Evolutionary conservation across 1,284 basidiomycete species (phyloP).

Genomic region (Inonotus hispidus): DNA sequence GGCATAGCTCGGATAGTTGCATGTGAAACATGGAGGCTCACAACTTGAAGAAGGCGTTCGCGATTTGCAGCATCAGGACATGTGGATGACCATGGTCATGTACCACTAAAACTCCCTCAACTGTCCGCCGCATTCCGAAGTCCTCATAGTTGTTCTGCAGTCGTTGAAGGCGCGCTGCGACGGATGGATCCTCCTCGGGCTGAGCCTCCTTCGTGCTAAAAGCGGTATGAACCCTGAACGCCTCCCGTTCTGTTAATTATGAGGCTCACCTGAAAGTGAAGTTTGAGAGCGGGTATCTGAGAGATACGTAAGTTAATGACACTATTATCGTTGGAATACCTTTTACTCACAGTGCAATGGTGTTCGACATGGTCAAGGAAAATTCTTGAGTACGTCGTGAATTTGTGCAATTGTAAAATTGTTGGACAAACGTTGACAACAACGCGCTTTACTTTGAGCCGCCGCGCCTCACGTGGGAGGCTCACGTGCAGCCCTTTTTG

Average conservation of each 20-base stretch:
- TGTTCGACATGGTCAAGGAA: constrained; percentile 56
- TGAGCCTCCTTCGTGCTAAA: constrained; percentile 86
- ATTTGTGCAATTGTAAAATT: background rate
- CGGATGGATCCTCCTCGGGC: constrained; percentile 94
- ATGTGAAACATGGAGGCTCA: constrained; percentile 36
- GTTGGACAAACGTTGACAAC: no score
- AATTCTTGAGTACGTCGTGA: background rate
- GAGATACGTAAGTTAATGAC: background rate
- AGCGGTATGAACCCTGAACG: background rate
- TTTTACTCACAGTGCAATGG: constrained; percentile 60
- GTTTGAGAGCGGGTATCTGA: constrained; percentile 78
- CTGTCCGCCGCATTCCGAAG: constrained; percentile 89
- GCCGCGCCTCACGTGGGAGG: background rate
- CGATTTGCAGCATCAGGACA: constrained; percentile 96
- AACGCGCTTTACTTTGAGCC: background rate
- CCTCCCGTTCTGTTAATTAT: background rate
- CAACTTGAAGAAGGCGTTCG: constrained; percentile 99
- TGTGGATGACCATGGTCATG: constrained; percentile 94
- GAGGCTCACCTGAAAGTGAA: constrained; percentile 71
- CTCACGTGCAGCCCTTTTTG: background rate
- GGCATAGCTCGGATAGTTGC: background rate
- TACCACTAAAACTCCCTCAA: constrained; percentile 95
- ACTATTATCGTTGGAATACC: background rate
- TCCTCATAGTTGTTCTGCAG: constrained; percentile 96
- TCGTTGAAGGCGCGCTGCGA: constrained; percentile 82